phyloP scores from a whole-genome alignment of 2,329 filamentous ascomycete genomes.

The Fusarium verrucosum region DNA sequence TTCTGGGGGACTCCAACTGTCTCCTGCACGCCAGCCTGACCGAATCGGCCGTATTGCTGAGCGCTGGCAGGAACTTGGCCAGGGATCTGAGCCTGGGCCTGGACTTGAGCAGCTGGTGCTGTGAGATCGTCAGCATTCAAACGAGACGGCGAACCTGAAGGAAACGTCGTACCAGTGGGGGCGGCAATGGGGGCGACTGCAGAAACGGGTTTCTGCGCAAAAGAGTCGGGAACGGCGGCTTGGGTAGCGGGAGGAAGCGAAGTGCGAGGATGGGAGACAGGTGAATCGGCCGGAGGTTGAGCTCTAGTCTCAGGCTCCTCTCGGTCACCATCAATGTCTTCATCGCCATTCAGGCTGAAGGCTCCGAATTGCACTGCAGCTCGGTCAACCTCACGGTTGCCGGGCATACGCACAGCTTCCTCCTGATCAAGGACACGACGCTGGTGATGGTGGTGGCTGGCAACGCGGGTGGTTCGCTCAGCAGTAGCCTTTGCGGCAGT shows the following conservation, averaged over 20 bases:
- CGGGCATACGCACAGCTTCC: conserved; percentile 97
- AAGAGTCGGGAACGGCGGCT: conserved; percentile 64
- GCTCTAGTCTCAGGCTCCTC: conserved; percentile 95
- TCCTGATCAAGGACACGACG: conserved; percentile 92
- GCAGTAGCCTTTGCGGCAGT: conserved; percentile 81
- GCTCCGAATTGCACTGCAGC: conserved; percentile 96
- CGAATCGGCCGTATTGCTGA: conserved; percentile 76
- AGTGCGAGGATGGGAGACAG: conserved; percentile 83
- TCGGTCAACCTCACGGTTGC: conserved; percentile 92
- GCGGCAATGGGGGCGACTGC: conserved; percentile 53
- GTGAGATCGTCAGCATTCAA: conserved; percentile 17
- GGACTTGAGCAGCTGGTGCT: conserved; percentile 45
- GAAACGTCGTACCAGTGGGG: conserved; percentile 46
- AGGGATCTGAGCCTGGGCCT: conserved; percentile 52
- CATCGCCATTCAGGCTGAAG: conserved; percentile 86
- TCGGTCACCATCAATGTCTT: conserved; percentile 91
- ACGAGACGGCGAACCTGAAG: neutral
- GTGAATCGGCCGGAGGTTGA: conserved; percentile 93
- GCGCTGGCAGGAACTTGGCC: conserved; percentile 64
- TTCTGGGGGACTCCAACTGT: conserved; percentile 72
- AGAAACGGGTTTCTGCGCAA: conserved; percentile 65
- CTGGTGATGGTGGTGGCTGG: conserved; percentile 73
- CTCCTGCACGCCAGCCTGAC: conserved; percentile 69
- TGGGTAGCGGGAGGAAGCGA: conserved; percentile 80
- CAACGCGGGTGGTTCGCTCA: conserved; percentile 70